Conservation (phyloP, 2,329 filamentous ascomycete species). For the Dothistroma pini region DNA sequence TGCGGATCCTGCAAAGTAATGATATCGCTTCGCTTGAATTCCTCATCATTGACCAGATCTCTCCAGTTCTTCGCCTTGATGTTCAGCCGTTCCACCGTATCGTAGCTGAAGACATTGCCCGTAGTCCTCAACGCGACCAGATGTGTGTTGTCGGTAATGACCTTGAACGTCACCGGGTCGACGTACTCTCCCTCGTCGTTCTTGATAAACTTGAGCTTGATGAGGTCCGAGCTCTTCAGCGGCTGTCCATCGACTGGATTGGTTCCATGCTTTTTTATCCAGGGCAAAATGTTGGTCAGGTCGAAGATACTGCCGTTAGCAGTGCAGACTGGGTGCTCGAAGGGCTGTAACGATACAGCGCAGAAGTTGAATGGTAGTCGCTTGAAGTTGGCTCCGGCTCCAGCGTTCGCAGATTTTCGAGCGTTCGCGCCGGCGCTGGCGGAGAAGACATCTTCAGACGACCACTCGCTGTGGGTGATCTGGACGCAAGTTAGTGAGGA, state of each 20-base stretch:
- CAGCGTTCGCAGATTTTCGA: conserved; percentile 51
- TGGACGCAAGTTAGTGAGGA: conserved; percentile 30
- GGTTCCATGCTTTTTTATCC: conserved; percentile 89
- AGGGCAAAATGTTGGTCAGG: conserved; percentile 86
- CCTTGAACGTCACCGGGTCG: conserved; percentile 95
- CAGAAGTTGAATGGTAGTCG: conserved; percentile 97
- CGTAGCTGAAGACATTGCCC: conserved; percentile 94
- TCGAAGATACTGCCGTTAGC: conserved; percentile 86
- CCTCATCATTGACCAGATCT: conserved; percentile 81
- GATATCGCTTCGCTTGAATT: conserved; percentile 86
- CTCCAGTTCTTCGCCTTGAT: conserved; percentile 96
- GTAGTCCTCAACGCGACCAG: conserved; percentile 82
- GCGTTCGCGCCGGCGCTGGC: conserved; percentile 69
- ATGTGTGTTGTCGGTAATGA: conserved; percentile 97
- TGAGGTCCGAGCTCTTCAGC: conserved; percentile 75
- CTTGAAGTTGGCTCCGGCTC: conserved; percentile 66
- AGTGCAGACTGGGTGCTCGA: conserved; percentile 91
- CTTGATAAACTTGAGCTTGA: conserved; percentile 86
- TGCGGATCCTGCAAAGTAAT: conserved; percentile 96
- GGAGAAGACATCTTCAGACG: conserved; percentile 81
- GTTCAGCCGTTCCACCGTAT: conserved; percentile 92
- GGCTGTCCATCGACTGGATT: conserved; percentile 84
- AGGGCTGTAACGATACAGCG: conserved; percentile 91
- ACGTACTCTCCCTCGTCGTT: conserved; percentile 90
- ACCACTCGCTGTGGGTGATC: conserved; percentile 99